Conservation (phyloP, 768 basidiomycete species). For the Auricularia heimuer region DNA sequence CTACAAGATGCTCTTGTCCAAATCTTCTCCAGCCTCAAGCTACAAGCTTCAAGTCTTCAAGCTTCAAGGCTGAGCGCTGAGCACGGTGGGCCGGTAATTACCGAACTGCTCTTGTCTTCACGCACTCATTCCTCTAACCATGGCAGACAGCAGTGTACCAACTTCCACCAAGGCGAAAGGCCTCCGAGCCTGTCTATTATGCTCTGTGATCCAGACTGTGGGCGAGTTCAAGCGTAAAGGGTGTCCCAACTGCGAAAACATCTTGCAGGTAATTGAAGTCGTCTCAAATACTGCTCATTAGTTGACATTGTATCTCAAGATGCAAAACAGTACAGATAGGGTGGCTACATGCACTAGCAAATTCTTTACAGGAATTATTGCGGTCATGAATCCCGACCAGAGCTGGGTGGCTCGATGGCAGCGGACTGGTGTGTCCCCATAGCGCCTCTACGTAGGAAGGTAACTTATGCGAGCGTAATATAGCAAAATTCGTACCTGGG, state of each 20-base stretch:
- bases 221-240: conserved; percentile 74
- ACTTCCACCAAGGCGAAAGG: conserved; percentile 55
- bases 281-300: background rate
- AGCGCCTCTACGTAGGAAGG: conserved; percentile 2
- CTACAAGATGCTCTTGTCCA: too few species aligned
- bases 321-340: conserved; percentile 79
- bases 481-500: conserved; percentile 84
- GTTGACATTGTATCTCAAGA: conserved; percentile 33
- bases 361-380: conserved; percentile 86
- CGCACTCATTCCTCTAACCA: too few species aligned
- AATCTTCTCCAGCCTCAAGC: too few species aligned
- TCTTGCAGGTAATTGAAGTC: conserved; percentile 58
- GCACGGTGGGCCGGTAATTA: too few species aligned
- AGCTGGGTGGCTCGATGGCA: conserved; percentile 99
- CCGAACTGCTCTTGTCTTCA: too few species aligned
- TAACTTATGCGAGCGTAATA: background rate
- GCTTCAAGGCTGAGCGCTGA: too few species aligned
- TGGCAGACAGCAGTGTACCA: conserved; percentile 30
- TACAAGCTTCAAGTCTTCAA: too few species aligned
- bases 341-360: conserved; percentile 82
- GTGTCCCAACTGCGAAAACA: conserved; percentile 96
- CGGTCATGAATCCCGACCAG: conserved; percentile 72
- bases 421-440: conserved; percentile 52
- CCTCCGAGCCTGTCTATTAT: conserved; percentile 85
- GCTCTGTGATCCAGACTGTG: conserved; percentile 80